Conservation (phyloP, 2,329 filamentous ascomycete species). For the Chrysosporium keratinophilum region DNA sequence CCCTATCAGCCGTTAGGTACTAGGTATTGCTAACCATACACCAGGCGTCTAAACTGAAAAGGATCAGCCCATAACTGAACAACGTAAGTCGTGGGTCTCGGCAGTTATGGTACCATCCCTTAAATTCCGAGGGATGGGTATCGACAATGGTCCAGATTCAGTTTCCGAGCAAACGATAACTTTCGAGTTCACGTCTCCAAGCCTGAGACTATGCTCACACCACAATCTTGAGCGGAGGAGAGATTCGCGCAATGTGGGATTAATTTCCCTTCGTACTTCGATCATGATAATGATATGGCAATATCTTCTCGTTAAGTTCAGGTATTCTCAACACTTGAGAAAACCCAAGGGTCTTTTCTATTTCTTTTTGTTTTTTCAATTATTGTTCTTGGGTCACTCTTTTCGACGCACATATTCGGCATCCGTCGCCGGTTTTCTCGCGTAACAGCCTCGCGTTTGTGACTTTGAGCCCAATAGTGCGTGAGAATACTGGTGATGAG, state of each 20-base stretch:
- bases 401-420: slow-evolving; percentile 30
- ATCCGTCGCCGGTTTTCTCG: slow-evolving; percentile 48
- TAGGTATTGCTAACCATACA: no score
- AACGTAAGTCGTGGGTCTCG: no score
- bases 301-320: not conserved
- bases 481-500: slow-evolving; percentile 21
- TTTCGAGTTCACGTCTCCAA: not conserved
- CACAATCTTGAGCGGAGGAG: not conserved
- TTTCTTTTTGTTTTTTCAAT: not conserved
- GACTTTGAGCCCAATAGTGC: slow-evolving; percentile 73
- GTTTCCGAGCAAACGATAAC: not conserved
- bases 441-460: slow-evolving; percentile 70
- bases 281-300: not conserved
- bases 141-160: not conserved
- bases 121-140: no score
- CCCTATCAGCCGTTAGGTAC: no score
- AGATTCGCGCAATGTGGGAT: not conserved
- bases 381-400: slow-evolving; percentile 7
- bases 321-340: no score
- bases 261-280: not conserved
- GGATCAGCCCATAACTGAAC: no score
- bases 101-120: no score
- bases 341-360: not conserved
- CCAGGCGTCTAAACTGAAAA: no score
- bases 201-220: not conserved